These are phyloP conservation scores for Pneumocystis oryctolagi DNA, from an alignment of 1,139 yeast genomes.

Conservation along the genomic window DNA sequence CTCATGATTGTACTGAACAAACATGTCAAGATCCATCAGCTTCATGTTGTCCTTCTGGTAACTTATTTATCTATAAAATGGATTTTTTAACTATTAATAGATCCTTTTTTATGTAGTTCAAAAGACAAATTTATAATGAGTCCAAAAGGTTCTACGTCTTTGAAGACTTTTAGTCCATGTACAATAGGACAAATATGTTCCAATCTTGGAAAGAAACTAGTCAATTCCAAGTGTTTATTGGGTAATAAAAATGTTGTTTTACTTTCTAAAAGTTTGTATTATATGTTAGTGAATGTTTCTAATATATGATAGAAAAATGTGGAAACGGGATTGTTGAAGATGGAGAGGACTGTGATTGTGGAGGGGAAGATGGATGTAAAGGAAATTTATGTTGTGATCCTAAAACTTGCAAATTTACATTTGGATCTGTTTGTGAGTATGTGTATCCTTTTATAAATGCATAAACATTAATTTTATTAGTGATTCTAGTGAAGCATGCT, in stretches of 20 bases:
- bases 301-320: conserved; percentile 21
- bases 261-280: conserved; percentile 10
- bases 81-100: conserved; percentile 26
- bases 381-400: conserved; percentile 27
- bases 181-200: conserved; percentile 27
- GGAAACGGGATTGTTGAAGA: conserved; percentile 31
- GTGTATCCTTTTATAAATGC: background rate
- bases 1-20: conserved; percentile 27
- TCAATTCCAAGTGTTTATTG: conserved; percentile 25
- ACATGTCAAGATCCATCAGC: conserved; percentile 23
- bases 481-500: conserved; percentile 26
- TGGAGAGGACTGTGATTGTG: conserved; percentile 31
- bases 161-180: conserved; percentile 24
- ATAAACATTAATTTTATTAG: background rate
- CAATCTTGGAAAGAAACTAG: conserved; percentile 21
- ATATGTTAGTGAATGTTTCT: background rate
- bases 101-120: conserved; percentile 23
- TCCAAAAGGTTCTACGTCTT: conserved; percentile 21
- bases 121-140: conserved; percentile 27
- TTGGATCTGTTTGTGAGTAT: conserved; percentile 25
- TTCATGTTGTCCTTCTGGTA: conserved; percentile 1
- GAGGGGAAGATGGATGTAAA: conserved; percentile 26
- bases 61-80: conserved; percentile 5
- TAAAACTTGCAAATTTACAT: conserved; percentile 24
- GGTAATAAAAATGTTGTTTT: conserved; percentile 24